A percentile compares a stretch with the other conserved stretches of the same genome.
Evolutionary conservation across 164 flowering plant species (phyloP).

Genomic region (Annona squamosa): DNA sequence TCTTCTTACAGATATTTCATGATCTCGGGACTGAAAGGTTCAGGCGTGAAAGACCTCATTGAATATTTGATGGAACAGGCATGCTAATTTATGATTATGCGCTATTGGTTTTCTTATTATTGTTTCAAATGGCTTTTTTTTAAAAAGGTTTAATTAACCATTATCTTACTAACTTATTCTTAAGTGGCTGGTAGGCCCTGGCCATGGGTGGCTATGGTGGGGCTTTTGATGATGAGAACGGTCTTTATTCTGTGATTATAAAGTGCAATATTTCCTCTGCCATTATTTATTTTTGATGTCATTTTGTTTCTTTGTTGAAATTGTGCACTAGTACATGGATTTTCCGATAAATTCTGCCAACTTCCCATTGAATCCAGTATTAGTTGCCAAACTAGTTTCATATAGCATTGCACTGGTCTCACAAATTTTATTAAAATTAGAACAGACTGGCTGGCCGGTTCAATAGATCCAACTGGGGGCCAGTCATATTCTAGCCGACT

Average conservation of each 20-base stretch:
- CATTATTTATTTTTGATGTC: no score
- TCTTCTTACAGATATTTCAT: slow-evolving; percentile 54
- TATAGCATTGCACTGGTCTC: no score
- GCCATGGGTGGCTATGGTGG: no score
- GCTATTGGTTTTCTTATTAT: background rate
- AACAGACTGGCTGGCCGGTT: no score
- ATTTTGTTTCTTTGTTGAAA: no score
- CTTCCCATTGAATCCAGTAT: no score
- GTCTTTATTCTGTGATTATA: no score
- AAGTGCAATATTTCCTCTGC: background rate
- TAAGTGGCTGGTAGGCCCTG: background rate
- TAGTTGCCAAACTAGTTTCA: no score
- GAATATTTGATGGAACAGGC: slow-evolving; percentile 84
- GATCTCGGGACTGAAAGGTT: slow-evolving; percentile 93
- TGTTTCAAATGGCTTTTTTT: background rate
- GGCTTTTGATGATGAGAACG: no score
- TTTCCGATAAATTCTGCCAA: no score
- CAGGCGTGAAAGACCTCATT: slow-evolving; percentile 81
- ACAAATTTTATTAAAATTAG: no score
- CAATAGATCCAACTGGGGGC: background rate
- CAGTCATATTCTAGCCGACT: background rate
- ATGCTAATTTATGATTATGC: slow-evolving; percentile 13
- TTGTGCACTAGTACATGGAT: no score
- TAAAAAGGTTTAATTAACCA: background rate
- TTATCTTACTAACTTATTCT: background rate